phyloP scores from a whole-genome alignment of 257 asterid species.

The Solanum bulbocastanum region DNA sequence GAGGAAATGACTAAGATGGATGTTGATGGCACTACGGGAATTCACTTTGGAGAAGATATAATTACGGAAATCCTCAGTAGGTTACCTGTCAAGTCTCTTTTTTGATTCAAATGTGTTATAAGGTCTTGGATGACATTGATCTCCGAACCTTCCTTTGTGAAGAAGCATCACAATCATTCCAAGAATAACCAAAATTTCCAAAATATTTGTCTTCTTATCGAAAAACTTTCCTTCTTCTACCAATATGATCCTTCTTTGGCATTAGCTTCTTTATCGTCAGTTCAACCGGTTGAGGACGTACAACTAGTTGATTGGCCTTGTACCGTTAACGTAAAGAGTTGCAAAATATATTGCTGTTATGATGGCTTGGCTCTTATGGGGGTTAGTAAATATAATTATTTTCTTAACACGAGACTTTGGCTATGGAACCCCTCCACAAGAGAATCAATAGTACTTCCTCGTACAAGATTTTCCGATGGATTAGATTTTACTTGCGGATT shows the following conservation, averaged over 20 bases:
- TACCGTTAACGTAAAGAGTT: neutral
- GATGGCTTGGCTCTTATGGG: neutral
- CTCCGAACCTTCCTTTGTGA: neutral
- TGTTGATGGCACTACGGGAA: neutral
- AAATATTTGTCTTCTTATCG: neutral
- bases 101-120: conserved; percentile 7
- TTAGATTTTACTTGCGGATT: neutral
- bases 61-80: neutral
- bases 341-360: neutral
- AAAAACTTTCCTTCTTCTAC: neutral
- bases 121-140: neutral
- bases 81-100: conserved; percentile 4
- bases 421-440: neutral
- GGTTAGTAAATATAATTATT: neutral
- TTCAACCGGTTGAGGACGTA: neutral
- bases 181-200: neutral
- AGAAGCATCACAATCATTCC: neutral
- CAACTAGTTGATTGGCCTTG: neutral
- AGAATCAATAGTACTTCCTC: neutral
- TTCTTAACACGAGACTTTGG: neutral
- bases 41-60: neutral
- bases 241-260: neutral
- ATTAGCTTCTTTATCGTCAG: neutral
- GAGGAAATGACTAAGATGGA: neutral
- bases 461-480: neutral